A percentile compares a stretch with the other conserved stretches of the same genome.
Conservation (phyloP, 2,329 filamentous ascomycete species). For the Pestalotiopsis sp. region DNA sequence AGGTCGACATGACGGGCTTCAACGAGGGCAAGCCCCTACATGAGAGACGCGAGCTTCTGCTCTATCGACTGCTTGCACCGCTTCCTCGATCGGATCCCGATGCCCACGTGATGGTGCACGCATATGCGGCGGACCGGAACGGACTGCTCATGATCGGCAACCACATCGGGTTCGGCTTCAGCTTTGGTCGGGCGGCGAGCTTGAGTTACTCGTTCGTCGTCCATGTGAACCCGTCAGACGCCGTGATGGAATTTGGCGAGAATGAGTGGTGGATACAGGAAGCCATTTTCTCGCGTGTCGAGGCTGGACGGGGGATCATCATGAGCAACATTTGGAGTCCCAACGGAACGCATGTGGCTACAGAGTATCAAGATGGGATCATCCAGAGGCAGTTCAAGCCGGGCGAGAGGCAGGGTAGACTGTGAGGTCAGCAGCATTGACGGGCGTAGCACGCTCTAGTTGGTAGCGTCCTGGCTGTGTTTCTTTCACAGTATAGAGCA, state of each 20-base stretch:
- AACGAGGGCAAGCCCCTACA: conserved; percentile 44
- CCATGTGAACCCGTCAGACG: conserved; percentile 49
- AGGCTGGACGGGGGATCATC: conserved; percentile 47
- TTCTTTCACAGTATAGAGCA: no score
- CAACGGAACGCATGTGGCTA: conserved; percentile 52
- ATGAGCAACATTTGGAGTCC: conserved; percentile 58
- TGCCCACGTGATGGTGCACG: conserved; percentile 49
- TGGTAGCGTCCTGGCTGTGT: no score
- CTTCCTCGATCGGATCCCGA: conserved; percentile 42
- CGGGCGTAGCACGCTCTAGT: no score
- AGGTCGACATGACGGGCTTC: conserved; percentile 51
- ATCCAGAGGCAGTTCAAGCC: conserved; percentile 30
- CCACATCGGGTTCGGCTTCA: conserved; percentile 47
- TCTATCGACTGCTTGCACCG: conserved; percentile 50
- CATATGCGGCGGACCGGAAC: conserved; percentile 56
- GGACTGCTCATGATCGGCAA: conserved; percentile 53
- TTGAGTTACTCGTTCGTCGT: conserved; percentile 55
- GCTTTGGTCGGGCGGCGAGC: conserved; percentile 43
- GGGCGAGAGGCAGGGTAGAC: conserved; percentile 21
- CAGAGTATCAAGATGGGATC: conserved; percentile 56
- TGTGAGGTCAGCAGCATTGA: conserved; percentile 17
- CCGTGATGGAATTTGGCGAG: conserved; percentile 43
- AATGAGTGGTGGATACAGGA: conserved; percentile 58
- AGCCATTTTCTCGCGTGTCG: conserved; percentile 47
- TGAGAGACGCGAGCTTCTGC: conserved; percentile 49